Base-by-base conservation (phyloP, 2,329 filamentous ascomycete species). In the Metarhizium robertsii region DNA sequence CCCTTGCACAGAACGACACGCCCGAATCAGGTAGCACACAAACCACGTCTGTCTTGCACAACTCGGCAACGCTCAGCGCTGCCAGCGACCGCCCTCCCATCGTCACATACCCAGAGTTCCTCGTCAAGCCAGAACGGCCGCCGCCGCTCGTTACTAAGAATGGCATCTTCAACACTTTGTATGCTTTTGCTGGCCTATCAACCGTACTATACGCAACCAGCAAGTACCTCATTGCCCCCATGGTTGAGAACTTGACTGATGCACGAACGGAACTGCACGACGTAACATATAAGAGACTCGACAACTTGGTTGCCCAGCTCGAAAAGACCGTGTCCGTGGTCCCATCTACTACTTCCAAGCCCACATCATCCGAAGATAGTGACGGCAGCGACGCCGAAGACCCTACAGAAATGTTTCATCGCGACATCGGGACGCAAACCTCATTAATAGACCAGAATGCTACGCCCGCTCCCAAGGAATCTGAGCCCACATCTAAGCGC, bases 371-470 rank as follows among this genome's bases (percentile, higher is more conserved):
- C 14, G 53, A 60, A 20, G 59, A 61, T 16, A 67, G 66, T 36
- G 73, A 73, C 57, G 62, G 67, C 47, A 78, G 74, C 63, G 78
- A 77, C 30, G 75, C 73, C 56, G 79, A 80, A 58, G 84, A 86
- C 62, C 88, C 89, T 1, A 84, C 86, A 1, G 88, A 92, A 69
- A 80, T 92, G 59, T 94, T 90, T 71, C 88, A 92, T 68, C 83
- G 88, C 49, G 89, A 94, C 65, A 80, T 90, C 57, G 88, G 87
- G 60, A 88, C 88, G 1, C 89, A 94, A 69, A 94, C 89, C 0
- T 84, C 83, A 25, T 63, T 65, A 49, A 62, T 66, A 53, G 43
- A 56, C 13, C 30, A 13, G 30, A 7, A 32, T 36, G 53, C 61
- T 1, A 57, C 58, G 14, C 57, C 62, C 8, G 53, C 61, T 20